Evolutionary conservation across 83 land plant species (phyloP), one percentile per base, ranked within the genome.

Genomic region (Picea mariana): DNA sequence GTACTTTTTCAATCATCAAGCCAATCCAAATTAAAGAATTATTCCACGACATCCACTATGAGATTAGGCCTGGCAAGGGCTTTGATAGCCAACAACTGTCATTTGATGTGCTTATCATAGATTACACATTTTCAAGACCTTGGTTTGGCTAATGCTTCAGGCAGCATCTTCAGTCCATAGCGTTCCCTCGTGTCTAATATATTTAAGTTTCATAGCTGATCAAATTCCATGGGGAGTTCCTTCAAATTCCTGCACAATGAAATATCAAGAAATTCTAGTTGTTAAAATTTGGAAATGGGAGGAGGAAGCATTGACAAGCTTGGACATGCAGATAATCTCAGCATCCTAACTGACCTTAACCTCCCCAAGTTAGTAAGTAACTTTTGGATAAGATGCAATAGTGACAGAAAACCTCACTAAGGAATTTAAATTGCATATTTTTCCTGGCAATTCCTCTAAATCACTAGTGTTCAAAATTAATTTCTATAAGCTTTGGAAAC

Each of bases 151-250:
- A 42, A 42, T 42, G 88, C 81, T 2, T 47, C 18, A 1, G 94
- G 90, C 9, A 92, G 66, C 26, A 42, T 55, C 71, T 63, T 80
- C 21, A 92, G 67, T 42, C 40, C 80, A 15, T 68, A 59, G 78
- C 94, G 90, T 68, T 88, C 87, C 49, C 92, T 83, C 90, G 90
- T 92, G 86, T 90, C 89, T 13, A 92, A 85, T 80, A 87, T 90
- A 78, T 88, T 87, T 83, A 92, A 80, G 17, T 82, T 86, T 5
- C 4, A 34, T 71, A 85, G 34, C 5, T 77, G 55, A n/a, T 85
- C 83, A n/a, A 92, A 71, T 6, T 81, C 82, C 9, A 86, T 84
- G 24, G 92, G 92, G 9, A 92, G 85, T 65, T 81, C 79, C 40
- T 34, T 60, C 71, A 92, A 60, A 60, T 67, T 81, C 5, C 83